phyloP scores from a whole-genome alignment of 1,139 yeast species.

The Pneumocystis oryctolagi region DNA sequence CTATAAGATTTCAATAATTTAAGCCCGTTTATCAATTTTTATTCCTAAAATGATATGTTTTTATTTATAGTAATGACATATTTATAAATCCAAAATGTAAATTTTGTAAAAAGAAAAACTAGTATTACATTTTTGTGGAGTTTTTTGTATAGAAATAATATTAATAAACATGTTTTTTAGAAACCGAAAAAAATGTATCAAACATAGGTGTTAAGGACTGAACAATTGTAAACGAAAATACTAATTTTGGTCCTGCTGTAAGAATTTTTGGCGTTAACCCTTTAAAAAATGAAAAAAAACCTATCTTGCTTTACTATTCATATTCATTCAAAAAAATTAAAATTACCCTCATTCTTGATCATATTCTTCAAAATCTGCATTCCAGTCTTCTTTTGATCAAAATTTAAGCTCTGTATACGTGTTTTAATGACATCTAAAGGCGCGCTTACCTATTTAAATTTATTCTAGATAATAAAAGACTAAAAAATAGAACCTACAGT shows the following conservation, averaged over 20 bases:
- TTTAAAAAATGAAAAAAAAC: constrained; percentile 72
- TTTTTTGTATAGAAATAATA: not conserved
- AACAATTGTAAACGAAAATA: constrained; percentile 79
- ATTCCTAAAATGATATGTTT: not conserved
- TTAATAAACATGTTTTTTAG: not conserved
- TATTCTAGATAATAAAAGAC: not conserved
- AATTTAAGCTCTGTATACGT: constrained; percentile 90
- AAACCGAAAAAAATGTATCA: constrained; percentile 37
- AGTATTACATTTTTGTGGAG: not conserved
- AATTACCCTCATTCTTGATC: constrained; percentile 66
- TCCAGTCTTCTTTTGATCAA: constrained; percentile 91
- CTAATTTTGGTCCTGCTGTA: constrained; percentile 96
- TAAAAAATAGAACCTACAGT: constrained; percentile 35
- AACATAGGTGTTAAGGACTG: constrained; percentile 93
- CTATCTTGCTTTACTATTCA: constrained; percentile 16
- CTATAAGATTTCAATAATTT: not conserved
- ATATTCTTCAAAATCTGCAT: constrained; percentile 83
- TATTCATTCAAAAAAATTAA: constrained; percentile 2
- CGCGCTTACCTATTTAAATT: constrained; percentile 37
- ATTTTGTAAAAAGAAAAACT: not conserved
- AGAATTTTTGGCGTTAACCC: constrained; percentile 91
- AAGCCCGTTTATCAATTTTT: not conserved
- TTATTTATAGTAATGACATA: not conserved
- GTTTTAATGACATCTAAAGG: constrained; percentile 97
- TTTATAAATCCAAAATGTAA: not conserved